These are phyloP conservation scores for Hyaloscypha bicolor DNA, from an alignment of 495 filamentous ascomycete genomes.

Conservation along the genomic window DNA sequence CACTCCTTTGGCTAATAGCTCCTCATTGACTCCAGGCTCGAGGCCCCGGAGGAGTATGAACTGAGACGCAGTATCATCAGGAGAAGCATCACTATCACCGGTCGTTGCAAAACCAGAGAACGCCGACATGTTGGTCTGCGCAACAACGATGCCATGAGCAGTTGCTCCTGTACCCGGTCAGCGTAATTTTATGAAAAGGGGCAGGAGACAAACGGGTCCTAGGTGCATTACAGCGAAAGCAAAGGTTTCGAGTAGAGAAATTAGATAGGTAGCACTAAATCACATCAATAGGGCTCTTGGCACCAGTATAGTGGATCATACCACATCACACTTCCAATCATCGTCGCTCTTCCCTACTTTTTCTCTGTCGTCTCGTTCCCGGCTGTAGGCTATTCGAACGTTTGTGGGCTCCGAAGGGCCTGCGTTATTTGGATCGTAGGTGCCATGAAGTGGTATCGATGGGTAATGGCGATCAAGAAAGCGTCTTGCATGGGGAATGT, in stretches of 20 bases:
- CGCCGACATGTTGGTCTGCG: slow-evolving; percentile 28
- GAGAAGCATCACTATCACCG: slow-evolving; percentile 80
- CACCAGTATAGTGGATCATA: slow-evolving; percentile 40
- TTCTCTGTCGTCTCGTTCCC: slow-evolving; percentile 57
- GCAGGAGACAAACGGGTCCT: slow-evolving; percentile 60
- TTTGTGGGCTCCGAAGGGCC: slow-evolving; percentile 57
- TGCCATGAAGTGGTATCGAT: slow-evolving; percentile 50
- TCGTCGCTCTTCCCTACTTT: slow-evolving; percentile 57
- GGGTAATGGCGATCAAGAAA: slow-evolving; percentile 73
- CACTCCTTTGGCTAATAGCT: slow-evolving; percentile 76
- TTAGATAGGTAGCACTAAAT: slow-evolving; percentile 72
- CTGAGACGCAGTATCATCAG: slow-evolving; percentile 74
- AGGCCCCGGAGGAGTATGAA: slow-evolving; percentile 79
- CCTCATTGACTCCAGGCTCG: slow-evolving; percentile 73
- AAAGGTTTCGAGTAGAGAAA: slow-evolving; percentile 67
- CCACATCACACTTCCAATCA: slow-evolving; percentile 77
- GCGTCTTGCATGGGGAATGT: slow-evolving; percentile 57
- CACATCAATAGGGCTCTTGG: slow-evolving; percentile 15
- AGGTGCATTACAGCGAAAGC: slow-evolving; percentile 74
- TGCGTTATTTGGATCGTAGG: slow-evolving; percentile 33
- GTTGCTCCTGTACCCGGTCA: slow-evolving; percentile 31
- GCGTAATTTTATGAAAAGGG: not conserved
- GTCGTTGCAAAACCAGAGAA: slow-evolving; percentile 54
- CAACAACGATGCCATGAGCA: slow-evolving; percentile 31
- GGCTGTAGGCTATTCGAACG: slow-evolving; percentile 59